phyloP scores from a whole-genome alignment of 306 rosid species.

The Corylus avellana region DNA sequence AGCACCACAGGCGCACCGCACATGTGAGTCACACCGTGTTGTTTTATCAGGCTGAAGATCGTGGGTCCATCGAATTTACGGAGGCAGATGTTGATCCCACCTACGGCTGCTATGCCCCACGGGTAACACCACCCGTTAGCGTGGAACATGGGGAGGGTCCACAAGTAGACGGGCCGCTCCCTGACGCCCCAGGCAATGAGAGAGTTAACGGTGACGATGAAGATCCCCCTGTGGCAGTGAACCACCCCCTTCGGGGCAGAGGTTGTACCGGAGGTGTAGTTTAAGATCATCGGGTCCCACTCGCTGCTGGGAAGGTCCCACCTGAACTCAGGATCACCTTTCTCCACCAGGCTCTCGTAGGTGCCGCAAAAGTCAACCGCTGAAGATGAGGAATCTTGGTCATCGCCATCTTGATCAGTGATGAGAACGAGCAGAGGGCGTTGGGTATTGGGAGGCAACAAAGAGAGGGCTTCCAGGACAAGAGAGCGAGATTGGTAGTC shows the following conservation, averaged over 20 bases:
- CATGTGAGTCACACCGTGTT: slow-evolving; percentile 58
- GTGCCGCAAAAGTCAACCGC: slow-evolving; percentile 14
- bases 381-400: neutral
- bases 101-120: slow-evolving; percentile 72
- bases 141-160: slow-evolving; percentile 86
- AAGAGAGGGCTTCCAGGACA: slow-evolving; percentile 36
- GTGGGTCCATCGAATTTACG: slow-evolving; percentile 50
- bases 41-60: slow-evolving; percentile 35
- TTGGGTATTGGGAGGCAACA: slow-evolving; percentile 27
- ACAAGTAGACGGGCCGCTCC: slow-evolving; percentile 50
- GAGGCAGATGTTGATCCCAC: slow-evolving; percentile 64
- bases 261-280: slow-evolving; percentile 84
- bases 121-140: slow-evolving; percentile 74
- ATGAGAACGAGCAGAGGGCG: slow-evolving; percentile 60
- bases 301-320: slow-evolving; percentile 67
- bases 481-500: slow-evolving; percentile 33
- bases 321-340: slow-evolving; percentile 48
- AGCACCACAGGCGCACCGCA: slow-evolving; percentile 85
- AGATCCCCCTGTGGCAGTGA: slow-evolving; percentile 58
- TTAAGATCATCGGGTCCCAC: slow-evolving; percentile 69
- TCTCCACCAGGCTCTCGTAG: slow-evolving; percentile 44
- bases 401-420: slow-evolving; percentile 13
- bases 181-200: slow-evolving; percentile 57
- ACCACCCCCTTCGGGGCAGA: slow-evolving; percentile 77
- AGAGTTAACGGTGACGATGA: slow-evolving; percentile 36